Percentiles rank a stretch among this genome's conserved stretches.
Evolutionary conservation across 495 filamentous ascomycete genomes (phyloP).

Genomic region (Beverwykella pulmonaria): DNA sequence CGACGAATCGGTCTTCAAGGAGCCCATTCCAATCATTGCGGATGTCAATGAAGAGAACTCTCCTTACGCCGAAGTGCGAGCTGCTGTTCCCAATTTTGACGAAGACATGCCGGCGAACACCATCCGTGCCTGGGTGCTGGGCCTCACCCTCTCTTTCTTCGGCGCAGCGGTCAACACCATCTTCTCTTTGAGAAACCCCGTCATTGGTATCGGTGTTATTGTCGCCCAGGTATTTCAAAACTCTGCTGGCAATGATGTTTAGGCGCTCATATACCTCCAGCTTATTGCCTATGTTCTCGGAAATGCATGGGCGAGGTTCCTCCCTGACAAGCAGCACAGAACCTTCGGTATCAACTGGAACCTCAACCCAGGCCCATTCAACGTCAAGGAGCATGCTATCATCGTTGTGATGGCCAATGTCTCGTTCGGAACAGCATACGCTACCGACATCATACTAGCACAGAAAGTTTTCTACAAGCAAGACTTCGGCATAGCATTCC

Average conservation of each 20-base stretch:
- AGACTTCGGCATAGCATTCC: slow-evolving; percentile 23
- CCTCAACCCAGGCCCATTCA: slow-evolving; percentile 74
- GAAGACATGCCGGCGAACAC: slow-evolving; percentile 26
- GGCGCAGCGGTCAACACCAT: slow-evolving; percentile 68
- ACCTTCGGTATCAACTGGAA: slow-evolving; percentile 60
- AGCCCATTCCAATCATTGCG: slow-evolving; percentile 22
- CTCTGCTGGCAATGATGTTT: neutral
- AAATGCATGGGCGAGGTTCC: slow-evolving; percentile 48
- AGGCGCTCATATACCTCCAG: neutral
- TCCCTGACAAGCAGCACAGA: slow-evolving; percentile 57
- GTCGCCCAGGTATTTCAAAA: slow-evolving; percentile 60
- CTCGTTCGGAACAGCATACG: slow-evolving; percentile 64
- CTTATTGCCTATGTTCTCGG: slow-evolving; percentile 68
- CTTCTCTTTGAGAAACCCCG: slow-evolving; percentile 62
- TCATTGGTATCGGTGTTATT: slow-evolving; percentile 56
- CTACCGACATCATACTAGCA: slow-evolving; percentile 70
- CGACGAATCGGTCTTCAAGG: slow-evolving; percentile 44
- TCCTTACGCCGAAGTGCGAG: slow-evolving; percentile 28
- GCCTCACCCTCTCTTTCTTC: slow-evolving; percentile 57
- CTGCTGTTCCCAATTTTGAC: slow-evolving; percentile 27
- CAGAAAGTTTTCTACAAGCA: slow-evolving; percentile 44
- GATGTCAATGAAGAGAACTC: slow-evolving; percentile 55
- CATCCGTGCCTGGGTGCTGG: slow-evolving; percentile 24
- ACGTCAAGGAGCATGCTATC: slow-evolving; percentile 77
- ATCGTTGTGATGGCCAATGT: slow-evolving; percentile 75